Percentiles rank a stretch among this genome's conserved stretches.
phyloP scores from a whole-genome alignment of 192 early-diverging fungal species.

The Mortierella claussenii region DNA sequence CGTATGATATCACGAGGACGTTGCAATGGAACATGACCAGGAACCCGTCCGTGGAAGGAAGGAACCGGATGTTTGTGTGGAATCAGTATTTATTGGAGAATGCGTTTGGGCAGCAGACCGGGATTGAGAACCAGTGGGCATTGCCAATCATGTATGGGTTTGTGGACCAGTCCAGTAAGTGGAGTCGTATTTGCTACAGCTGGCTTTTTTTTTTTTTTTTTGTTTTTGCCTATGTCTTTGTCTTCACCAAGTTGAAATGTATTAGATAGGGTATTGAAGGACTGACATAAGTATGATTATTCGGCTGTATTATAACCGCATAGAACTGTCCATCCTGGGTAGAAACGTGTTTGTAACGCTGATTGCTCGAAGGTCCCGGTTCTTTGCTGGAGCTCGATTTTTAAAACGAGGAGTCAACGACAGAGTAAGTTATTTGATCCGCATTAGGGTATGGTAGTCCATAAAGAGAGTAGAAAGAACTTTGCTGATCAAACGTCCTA shows the following conservation, averaged over 20 bases:
- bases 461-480: background rate
- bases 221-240: background rate
- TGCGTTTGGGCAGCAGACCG: constrained; percentile 70
- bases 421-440: constrained; percentile 58
- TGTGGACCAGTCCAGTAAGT: constrained; percentile 93
- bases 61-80: constrained; percentile 97
- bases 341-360: constrained; percentile 92
- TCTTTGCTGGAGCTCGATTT: constrained; percentile 96
- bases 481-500: background rate
- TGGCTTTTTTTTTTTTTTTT: background rate
- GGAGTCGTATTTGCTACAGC: too few species aligned
- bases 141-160: constrained; percentile 93
- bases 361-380: constrained; percentile 93
- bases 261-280: too few species aligned
- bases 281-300: too few species aligned
- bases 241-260: too few species aligned
- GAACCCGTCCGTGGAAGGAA: constrained; percentile 37
- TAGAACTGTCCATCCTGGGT: constrained; percentile 90
- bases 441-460: background rate
- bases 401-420: constrained; percentile 96
- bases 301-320: too few species aligned
- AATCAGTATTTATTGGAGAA: constrained; percentile 80
- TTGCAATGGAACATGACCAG: constrained; percentile 91
- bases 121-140: constrained; percentile 77
- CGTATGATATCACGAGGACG: constrained; percentile 94